These are phyloP conservation scores for Lentinula lateritia DNA, from an alignment of 768 basidiomycete species.

Conservation along the genomic window DNA sequence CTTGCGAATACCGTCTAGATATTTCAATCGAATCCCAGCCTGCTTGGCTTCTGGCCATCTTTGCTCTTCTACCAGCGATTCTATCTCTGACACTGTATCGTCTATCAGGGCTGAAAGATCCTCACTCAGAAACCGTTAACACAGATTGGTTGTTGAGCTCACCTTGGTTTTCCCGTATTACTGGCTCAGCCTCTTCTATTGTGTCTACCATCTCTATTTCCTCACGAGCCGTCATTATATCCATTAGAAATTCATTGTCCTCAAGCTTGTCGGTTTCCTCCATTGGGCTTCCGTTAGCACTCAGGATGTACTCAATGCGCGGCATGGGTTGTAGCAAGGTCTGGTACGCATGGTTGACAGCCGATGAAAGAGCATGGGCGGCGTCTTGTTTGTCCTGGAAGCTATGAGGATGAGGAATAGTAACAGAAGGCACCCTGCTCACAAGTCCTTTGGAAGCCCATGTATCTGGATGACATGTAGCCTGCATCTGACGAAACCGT, in stretches of 20 bases:
- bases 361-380: constrained; percentile 65
- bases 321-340: constrained; percentile 66
- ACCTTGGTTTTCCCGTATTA: constrained; percentile 56
- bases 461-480: constrained; percentile 79
- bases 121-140: constrained; percentile 1
- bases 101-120: constrained; percentile 44
- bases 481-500: constrained; percentile 68
- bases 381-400: constrained; percentile 48
- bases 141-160: constrained; percentile 10
- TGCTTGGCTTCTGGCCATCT: constrained; percentile 56
- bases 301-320: constrained; percentile 79
- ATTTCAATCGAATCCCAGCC: constrained; percentile 66
- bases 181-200: constrained; percentile 38
- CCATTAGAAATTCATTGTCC: constrained; percentile 64
- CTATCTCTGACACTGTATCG: constrained; percentile 39
- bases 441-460: constrained; percentile 70
- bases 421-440: constrained; percentile 12
- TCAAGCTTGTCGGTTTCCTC: constrained; percentile 69
- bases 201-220: constrained; percentile 61
- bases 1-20: constrained; percentile 58
- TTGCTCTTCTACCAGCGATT: constrained; percentile 38
- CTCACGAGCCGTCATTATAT: constrained; percentile 78
- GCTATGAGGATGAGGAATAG: constrained; percentile 1
- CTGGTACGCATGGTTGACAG: constrained; percentile 80
- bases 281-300: constrained; percentile 49